These are phyloP conservation scores for Lichtheimia hyalospora DNA, from an alignment of 371 early-diverging fungal genomes.

Conservation along the genomic window DNA sequence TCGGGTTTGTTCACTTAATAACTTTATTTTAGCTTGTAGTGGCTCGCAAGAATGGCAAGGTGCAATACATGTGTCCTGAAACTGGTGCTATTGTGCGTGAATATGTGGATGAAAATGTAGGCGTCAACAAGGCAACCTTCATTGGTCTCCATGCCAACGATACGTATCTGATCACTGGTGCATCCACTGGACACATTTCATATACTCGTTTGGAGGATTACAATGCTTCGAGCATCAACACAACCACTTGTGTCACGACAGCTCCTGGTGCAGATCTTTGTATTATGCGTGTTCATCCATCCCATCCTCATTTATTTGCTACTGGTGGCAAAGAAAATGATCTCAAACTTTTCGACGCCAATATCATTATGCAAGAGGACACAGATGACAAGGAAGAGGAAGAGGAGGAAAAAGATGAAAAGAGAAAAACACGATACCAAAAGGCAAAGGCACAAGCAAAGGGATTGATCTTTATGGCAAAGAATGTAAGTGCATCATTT, in stretches of 20 bases:
- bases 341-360: slow-evolving; percentile 75
- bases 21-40: slow-evolving; percentile 45
- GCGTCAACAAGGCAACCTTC: slow-evolving; percentile 46
- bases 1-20: neutral
- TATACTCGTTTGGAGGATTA: slow-evolving; percentile 26
- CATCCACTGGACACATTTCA: slow-evolving; percentile 34
- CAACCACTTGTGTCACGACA: slow-evolving; percentile 8
- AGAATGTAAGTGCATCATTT: slow-evolving; percentile 53
- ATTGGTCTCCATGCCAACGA: slow-evolving; percentile 63
- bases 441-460: slow-evolving; percentile 30
- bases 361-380: slow-evolving; percentile 12
- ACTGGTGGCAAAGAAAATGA: slow-evolving; percentile 89
- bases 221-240: neutral
- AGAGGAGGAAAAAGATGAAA: slow-evolving; percentile 21
- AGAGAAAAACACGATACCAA: slow-evolving; percentile 25
- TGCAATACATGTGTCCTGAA: slow-evolving; percentile 56
- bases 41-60: slow-evolving; percentile 64
- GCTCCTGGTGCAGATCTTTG: slow-evolving; percentile 25
- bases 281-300: slow-evolving; percentile 69
- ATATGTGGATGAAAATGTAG: slow-evolving; percentile 41
- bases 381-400: neutral
- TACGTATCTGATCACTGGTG: slow-evolving; percentile 43
- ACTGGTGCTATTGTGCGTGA: slow-evolving; percentile 48
- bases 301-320: slow-evolving; percentile 68
- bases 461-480: slow-evolving; percentile 60